Percentiles rank a stretch among this genome's conserved stretches.
Evolutionary conservation across 2,329 filamentous ascomycete species (phyloP).

Genomic region (Penicillium thymicola): DNA sequence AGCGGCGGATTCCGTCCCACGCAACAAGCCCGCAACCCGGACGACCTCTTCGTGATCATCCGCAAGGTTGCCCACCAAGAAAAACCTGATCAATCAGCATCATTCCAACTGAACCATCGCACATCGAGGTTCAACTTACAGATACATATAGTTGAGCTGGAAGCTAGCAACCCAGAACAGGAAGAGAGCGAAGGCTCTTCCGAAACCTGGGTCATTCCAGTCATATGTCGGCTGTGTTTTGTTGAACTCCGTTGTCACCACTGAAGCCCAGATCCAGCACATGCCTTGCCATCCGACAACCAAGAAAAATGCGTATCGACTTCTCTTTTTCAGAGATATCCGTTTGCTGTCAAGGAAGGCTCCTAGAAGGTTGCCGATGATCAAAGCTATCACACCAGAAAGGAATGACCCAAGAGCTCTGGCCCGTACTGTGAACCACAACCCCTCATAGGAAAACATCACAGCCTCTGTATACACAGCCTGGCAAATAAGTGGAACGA

Average conservation of each 20-base stretch:
- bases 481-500: constrained; percentile 67
- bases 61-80: constrained; percentile 66
- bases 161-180: constrained; percentile 65
- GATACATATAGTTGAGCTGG: constrained; percentile 70
- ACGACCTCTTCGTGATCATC: constrained; percentile 61
- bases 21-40: constrained; percentile 63
- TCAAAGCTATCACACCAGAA: constrained; percentile 64
- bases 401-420: constrained; percentile 69
- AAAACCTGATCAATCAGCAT: constrained; percentile 52
- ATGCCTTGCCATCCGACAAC: constrained; percentile 56
- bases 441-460: constrained; percentile 64
- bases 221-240: constrained; percentile 60
- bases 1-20: constrained; percentile 69
- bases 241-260: constrained; percentile 61
- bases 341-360: constrained; percentile 60
- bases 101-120: background rate
- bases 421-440: constrained; percentile 69
- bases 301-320: constrained; percentile 55
- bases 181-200: constrained; percentile 64
- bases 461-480: constrained; percentile 69
- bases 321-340: constrained; percentile 53
- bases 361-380: constrained; percentile 64
- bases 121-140: constrained; percentile 44
- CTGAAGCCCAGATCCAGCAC: constrained; percentile 70
- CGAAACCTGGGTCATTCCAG: constrained; percentile 63